Percentiles rank a stretch among this genome's conserved stretches.
Evolutionary conservation across 495 filamentous ascomycete species (phyloP).

Genomic region (Tuber umbilicatum): DNA sequence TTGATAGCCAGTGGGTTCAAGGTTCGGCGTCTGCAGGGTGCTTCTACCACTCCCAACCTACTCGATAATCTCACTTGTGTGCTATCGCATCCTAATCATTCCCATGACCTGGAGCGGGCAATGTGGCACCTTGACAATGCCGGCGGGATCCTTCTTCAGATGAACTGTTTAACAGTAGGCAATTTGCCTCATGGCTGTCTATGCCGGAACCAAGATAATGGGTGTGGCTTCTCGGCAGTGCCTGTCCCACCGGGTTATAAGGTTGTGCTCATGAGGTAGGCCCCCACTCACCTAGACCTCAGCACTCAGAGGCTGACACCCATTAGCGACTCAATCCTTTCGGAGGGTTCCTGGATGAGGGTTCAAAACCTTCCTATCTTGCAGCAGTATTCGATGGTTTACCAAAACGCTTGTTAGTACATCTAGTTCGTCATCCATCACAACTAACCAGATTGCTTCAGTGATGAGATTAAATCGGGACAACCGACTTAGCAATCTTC

Average conservation of each 20-base stretch:
- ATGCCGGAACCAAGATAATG: neutral
- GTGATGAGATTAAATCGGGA: neutral
- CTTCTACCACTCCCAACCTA: neutral
- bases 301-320: neutral
- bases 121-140: too few species aligned
- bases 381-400: neutral
- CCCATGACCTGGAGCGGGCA: neutral
- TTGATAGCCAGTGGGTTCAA: neutral
- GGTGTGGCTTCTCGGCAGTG: conserved; percentile 4
- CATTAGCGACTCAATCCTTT: neutral
- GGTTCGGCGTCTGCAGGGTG: neutral
- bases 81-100: conserved; percentile 1
- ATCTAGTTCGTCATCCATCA: neutral
- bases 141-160: too few species aligned
- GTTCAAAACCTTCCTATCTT: neutral
- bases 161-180: neutral
- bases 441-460: neutral
- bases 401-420: neutral
- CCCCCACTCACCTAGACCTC: neutral
- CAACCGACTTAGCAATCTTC: too few species aligned
- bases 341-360: neutral
- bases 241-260: conserved; percentile 14
- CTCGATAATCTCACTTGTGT: neutral
- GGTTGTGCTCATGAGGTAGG: conserved; percentile 24
- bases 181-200: neutral